Evolutionary conservation across 768 basidiomycete genomes (phyloP).

Genomic region (Boletus rubescentipes): DNA sequence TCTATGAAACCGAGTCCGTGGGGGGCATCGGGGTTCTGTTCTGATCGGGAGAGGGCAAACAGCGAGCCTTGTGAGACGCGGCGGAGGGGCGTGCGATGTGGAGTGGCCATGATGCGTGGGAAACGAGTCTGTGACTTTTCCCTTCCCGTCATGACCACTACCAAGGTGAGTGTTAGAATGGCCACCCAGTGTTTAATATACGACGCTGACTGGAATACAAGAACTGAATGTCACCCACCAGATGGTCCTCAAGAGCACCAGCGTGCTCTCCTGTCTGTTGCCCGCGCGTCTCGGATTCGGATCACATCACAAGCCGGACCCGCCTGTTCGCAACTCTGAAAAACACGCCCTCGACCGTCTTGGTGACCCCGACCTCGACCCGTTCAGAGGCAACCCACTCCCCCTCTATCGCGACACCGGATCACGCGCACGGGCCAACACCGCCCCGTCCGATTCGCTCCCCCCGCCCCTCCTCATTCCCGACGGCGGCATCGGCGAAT

Average conservation of each 20-base stretch:
- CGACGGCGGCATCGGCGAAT: slow-evolving; percentile 64
- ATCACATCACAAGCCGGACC: slow-evolving; percentile 14
- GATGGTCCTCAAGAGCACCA: slow-evolving; percentile 38
- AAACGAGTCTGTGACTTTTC: slow-evolving; percentile 10
- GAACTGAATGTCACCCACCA: too few relatives aligned
- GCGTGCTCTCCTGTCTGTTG: slow-evolving; percentile 36
- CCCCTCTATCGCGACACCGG: slow-evolving; percentile 23
- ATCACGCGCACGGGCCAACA: slow-evolving; percentile 32
- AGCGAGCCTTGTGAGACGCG: slow-evolving; percentile 92
- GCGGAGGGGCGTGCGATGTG: slow-evolving; percentile 79
- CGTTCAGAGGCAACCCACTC: slow-evolving; percentile 28
- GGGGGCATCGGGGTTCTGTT: slow-evolving; percentile 66
- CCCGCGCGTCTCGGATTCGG: slow-evolving; percentile 37
- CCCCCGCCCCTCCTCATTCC: slow-evolving; percentile 45
- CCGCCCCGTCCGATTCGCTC: slow-evolving; percentile 27
- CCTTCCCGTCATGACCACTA: too few relatives aligned
- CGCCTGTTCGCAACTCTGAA: slow-evolving; percentile 5
- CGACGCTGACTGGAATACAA: too few relatives aligned
- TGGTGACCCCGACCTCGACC: slow-evolving; percentile 38
- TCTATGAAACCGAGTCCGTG: slow-evolving; percentile 85
- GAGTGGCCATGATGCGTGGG: slow-evolving; percentile 20
- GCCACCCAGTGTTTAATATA: too few relatives aligned
- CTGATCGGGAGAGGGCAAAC: slow-evolving; percentile 76
- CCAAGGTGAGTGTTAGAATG: too few relatives aligned
- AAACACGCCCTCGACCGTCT: slow-evolving; percentile 35